Percentiles rank a stretch among this genome's conserved stretches.
Evolutionary conservation across 1,284 basidiomycete species (phyloP).

Genomic region (Fistulina hepatica): DNA sequence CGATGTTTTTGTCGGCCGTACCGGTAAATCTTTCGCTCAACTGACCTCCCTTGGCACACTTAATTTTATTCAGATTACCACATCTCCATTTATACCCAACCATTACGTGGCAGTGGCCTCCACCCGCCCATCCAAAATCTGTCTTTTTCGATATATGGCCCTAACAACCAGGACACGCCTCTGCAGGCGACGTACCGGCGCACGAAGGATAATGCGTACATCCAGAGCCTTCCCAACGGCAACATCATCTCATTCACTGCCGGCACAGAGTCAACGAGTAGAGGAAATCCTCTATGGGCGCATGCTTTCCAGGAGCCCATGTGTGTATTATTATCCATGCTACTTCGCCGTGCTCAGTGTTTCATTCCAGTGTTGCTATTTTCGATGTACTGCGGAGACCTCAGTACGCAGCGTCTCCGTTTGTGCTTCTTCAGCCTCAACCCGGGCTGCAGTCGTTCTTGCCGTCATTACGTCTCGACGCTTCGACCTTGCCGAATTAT

Average conservation of each 20-base stretch:
- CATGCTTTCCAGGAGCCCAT: slow-evolving; percentile 48
- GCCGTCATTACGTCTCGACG: slow-evolving; percentile 31
- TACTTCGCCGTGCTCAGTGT: slow-evolving; percentile 6
- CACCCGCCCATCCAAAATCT: slow-evolving; percentile 59
- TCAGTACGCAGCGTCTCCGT: slow-evolving; percentile 39
- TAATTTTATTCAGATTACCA: slow-evolving; percentile 48
- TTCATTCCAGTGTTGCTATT: slow-evolving; percentile 49
- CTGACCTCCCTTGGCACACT: slow-evolving; percentile 4
- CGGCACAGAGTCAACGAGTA: slow-evolving; percentile 15
- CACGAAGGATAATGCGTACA: slow-evolving; percentile 66
- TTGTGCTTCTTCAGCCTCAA: slow-evolving; percentile 71
- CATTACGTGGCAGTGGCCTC: slow-evolving; percentile 24
- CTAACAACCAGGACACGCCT: slow-evolving; percentile 65
- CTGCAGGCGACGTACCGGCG: slow-evolving; percentile 56
- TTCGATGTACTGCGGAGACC: slow-evolving; percentile 57
- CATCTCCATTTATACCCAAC: slow-evolving; percentile 52
- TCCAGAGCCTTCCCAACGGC: slow-evolving; percentile 69
- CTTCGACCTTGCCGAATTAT: slow-evolving; percentile 33
- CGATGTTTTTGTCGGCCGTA: slow-evolving; percentile 72
- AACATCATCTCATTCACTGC: slow-evolving; percentile 64
- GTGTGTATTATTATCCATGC: slow-evolving; percentile 20
- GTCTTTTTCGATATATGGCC: slow-evolving; percentile 75
- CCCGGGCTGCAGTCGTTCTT: slow-evolving; percentile 57
- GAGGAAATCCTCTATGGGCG: slow-evolving; percentile 36
- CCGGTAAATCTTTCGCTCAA: slow-evolving; percentile 43